Percentiles rank a stretch among this genome's conserved stretches.
Conservation (phyloP, 352 stramenopile genomes). For the Pythium aristosporum region DNA sequence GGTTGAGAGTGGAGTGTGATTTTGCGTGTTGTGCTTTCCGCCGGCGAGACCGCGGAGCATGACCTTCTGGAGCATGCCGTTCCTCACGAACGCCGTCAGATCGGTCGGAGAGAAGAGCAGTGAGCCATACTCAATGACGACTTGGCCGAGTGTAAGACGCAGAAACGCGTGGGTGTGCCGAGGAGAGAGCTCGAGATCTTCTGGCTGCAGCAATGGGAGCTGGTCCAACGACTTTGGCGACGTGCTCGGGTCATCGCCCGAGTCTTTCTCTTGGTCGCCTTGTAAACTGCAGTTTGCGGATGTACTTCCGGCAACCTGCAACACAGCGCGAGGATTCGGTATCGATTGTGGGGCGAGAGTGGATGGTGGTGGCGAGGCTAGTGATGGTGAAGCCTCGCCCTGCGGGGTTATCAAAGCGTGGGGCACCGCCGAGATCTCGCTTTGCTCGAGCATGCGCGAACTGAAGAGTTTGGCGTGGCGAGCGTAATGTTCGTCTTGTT, state of each 20-base stretch:
- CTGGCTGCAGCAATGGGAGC: constrained; percentile 30
- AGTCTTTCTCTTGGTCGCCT: neutral
- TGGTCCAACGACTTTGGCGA: constrained; percentile 30
- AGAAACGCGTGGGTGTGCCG: constrained; percentile 41
- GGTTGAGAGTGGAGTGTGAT: constrained; percentile 1
- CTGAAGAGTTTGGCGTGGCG: constrained; percentile 63
- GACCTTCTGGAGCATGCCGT: constrained; percentile 31
- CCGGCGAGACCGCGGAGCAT: constrained; percentile 26
- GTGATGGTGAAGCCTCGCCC: neutral
- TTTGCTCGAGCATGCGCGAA: constrained; percentile 58
- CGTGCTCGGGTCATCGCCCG: constrained; percentile 16
- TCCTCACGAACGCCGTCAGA: constrained; percentile 58
- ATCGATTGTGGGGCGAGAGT: neutral
- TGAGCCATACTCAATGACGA: constrained; percentile 48
- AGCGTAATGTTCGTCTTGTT: constrained; percentile 70
- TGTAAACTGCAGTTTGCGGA: neutral
- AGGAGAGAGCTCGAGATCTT: constrained; percentile 46
- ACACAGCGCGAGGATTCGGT: neutral
- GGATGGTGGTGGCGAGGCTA: neutral
- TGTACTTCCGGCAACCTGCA: neutral
- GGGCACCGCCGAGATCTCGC: constrained; percentile 56
- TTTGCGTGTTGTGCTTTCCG: constrained; percentile 21
- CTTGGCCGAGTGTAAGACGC: constrained; percentile 42
- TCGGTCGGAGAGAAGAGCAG: constrained; percentile 65
- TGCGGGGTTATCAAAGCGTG: neutral